These are phyloP conservation scores for Collariella sp. DNA, from an alignment of 495 filamentous ascomycete genomes.

Conservation along the genomic window DNA sequence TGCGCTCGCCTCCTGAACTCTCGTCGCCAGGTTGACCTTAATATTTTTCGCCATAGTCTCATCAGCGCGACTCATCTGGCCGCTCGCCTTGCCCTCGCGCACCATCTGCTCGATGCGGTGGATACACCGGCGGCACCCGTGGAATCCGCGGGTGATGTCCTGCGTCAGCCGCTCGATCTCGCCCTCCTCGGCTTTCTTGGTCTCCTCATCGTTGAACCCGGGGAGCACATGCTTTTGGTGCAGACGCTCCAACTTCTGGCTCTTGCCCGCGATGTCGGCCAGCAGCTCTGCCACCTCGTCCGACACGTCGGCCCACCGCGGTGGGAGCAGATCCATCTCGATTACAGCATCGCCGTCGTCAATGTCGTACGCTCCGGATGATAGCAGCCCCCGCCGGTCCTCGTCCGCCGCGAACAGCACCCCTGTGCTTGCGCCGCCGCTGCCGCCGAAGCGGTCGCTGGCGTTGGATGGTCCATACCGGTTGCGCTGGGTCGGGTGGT, in stretches of 20 bases:
- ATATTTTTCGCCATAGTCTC: conserved; percentile 96
- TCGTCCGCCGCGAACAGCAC: conserved; percentile 39
- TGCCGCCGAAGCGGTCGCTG: conserved; percentile 64
- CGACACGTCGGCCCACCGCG: conserved; percentile 90
- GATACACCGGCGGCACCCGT: conserved; percentile 81
- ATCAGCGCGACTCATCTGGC: conserved; percentile 66
- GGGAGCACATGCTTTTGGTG: conserved; percentile 96
- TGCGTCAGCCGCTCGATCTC: conserved; percentile 87
- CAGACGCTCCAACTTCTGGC: conserved; percentile 74
- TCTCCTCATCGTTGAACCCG: conserved; percentile 90
- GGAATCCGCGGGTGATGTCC: conserved; percentile 79
- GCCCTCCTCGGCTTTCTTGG: conserved; percentile 70
- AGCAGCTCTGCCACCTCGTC: conserved; percentile 85
- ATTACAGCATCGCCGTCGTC: conserved; percentile 90
- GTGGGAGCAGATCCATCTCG: conserved; percentile 95
- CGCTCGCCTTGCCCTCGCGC: conserved; percentile 56
- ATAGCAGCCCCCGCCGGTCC: conserved; percentile 83
- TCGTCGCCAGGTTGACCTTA: conserved; percentile 75
- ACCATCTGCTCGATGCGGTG: conserved; percentile 81
- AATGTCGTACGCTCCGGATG: conserved; percentile 64
- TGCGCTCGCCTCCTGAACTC: conserved; percentile 89
- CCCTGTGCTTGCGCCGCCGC: conserved; percentile 29
- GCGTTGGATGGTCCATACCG: conserved; percentile 50
- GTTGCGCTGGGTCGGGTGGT: conserved; percentile 82
- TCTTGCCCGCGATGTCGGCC: conserved; percentile 72